Conservation (phyloP, 176 grass and related monocot species). For the bread wheat (Triticum aestivum) region DNA sequence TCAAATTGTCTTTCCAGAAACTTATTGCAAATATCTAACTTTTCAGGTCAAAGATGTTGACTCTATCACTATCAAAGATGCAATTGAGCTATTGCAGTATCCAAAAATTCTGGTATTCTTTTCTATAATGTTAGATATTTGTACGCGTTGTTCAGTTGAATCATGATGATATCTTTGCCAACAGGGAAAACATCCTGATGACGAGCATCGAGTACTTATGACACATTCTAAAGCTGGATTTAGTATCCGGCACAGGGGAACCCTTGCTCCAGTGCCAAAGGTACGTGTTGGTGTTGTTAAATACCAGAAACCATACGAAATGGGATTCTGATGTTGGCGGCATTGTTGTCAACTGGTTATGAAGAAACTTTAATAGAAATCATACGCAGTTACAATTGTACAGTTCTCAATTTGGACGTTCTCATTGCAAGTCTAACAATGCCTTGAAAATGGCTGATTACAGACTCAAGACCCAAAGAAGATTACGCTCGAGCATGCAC, state of each 20-base stretch:
- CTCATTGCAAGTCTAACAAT: conserved; percentile 28
- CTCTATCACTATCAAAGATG: conserved; percentile 73
- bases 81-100: conserved; percentile 86
- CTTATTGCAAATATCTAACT: neutral
- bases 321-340: neutral
- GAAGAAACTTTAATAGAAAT: neutral
- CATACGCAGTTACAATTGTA: neutral
- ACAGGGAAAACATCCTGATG: conserved; percentile 85
- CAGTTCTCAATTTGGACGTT: neutral
- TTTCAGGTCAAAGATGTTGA: conserved; percentile 67
- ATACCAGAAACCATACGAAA: neutral
- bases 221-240: conserved; percentile 74
- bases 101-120: conserved; percentile 67
- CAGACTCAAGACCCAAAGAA: conserved; percentile 57
- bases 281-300: conserved; percentile 34
- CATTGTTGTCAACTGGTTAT: neutral
- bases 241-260: conserved; percentile 58
- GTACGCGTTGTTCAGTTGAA: conserved; percentile 17
- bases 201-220: conserved; percentile 59
- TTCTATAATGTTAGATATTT: conserved; percentile 17
- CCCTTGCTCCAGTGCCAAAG: conserved; percentile 62
- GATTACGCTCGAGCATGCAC: conserved; percentile 58
- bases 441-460: conserved; percentile 36
- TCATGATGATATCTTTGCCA: conserved; percentile 23
- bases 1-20: neutral